Evolutionary conservation across 176 grass and related monocot genomes (phyloP).

Genomic region (Elaeis guineensis): DNA sequence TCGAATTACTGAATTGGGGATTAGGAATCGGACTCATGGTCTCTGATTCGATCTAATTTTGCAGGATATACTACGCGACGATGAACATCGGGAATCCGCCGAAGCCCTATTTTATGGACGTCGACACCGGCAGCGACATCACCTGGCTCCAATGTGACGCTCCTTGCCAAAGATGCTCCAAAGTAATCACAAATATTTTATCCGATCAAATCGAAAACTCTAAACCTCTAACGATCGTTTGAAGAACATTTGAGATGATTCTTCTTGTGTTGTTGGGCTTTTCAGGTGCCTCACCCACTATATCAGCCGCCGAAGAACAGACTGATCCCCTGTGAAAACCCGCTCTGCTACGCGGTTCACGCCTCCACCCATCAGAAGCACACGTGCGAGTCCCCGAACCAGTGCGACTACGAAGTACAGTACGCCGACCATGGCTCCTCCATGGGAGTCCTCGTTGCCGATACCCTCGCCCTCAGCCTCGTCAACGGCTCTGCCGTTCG

Average conservation of each 20-base stretch:
- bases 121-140: conserved; percentile 92
- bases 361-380: neutral
- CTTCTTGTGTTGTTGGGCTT: neutral
- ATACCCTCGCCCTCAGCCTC: no score
- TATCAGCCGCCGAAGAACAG: conserved; percentile 47
- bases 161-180: conserved; percentile 80
- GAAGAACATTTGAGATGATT: neutral
- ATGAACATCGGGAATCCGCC: conserved; percentile 81
- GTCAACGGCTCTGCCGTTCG: no score
- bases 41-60: conserved; percentile 3
- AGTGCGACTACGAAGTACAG: no score
- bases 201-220: no score
- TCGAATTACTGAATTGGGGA: no score
- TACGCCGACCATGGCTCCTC: no score
- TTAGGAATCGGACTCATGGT: neutral
- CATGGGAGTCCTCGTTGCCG: no score
- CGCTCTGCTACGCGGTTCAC: conserved; percentile 53
- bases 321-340: conserved; percentile 44
- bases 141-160: conserved; percentile 93
- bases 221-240: no score
- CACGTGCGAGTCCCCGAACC: neutral
- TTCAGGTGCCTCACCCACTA: conserved; percentile 56
- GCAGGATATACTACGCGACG: conserved; percentile 51
- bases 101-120: conserved; percentile 74
- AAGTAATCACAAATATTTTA: conserved; percentile 22